These are phyloP conservation scores for Cordyceps tenuipes DNA, from an alignment of 2,329 filamentous ascomycete species.

Conservation along the genomic window DNA sequence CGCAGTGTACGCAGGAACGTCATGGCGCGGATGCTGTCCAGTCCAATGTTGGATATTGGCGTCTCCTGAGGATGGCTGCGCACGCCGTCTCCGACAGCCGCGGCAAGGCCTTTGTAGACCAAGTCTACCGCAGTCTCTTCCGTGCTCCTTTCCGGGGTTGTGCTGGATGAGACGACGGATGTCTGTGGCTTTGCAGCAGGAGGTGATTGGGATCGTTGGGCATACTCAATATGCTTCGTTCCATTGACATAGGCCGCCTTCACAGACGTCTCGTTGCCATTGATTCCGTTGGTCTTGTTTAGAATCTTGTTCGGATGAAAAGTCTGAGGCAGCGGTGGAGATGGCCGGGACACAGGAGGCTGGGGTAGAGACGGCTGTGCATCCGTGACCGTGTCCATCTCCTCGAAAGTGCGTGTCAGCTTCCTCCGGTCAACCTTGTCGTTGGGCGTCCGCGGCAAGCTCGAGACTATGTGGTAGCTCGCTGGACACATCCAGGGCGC, in stretches of 20 bases:
- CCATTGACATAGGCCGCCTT: too few relatives aligned
- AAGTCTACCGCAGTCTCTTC: not conserved
- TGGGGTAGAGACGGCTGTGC: not conserved
- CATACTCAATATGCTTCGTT: not conserved
- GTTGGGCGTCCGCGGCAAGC: not conserved
- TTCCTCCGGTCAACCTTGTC: slow-evolving; percentile 5
- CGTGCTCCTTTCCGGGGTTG: not conserved
- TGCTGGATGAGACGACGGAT: not conserved
- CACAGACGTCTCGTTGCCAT: too few relatives aligned
- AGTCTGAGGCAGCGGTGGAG: too few relatives aligned
- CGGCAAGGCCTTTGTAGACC: not conserved
- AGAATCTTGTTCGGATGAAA: too few relatives aligned
- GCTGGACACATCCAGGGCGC: slow-evolving; percentile 6
- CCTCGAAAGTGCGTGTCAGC: not conserved
- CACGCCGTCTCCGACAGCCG: not conserved
- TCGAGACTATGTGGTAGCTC: not conserved
- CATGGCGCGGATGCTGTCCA: slow-evolving; percentile 5
- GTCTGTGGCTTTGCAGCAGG: not conserved
- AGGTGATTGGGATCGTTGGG: not conserved
- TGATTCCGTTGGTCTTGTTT: not conserved
- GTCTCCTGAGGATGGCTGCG: not conserved
- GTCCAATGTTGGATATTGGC: not conserved
- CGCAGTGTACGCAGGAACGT: not conserved
- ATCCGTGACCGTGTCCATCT: not conserved
- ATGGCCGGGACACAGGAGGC: not conserved